These are phyloP conservation scores for Knoxdaviesia proteae DNA, from an alignment of 2,329 filamentous ascomycete genomes.

Conservation along the genomic window DNA sequence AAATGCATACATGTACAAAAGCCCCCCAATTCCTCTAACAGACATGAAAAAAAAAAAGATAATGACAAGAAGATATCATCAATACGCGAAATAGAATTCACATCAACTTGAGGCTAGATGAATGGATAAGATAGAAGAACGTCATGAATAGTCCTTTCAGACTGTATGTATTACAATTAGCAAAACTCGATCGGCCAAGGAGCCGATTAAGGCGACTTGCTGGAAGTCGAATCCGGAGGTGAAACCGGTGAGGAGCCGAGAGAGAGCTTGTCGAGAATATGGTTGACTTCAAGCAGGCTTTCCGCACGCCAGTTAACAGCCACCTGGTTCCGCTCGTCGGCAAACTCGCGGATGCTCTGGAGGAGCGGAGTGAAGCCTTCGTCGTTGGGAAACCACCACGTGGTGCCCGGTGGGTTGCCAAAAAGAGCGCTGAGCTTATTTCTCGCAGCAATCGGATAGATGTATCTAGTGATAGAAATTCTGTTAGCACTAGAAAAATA, in stretches of 20 bases:
- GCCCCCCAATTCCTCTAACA: too few relatives aligned
- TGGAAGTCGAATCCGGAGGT: constrained; percentile 5
- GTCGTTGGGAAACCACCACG: constrained; percentile 81
- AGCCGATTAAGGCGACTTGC: too few relatives aligned
- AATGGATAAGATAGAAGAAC: too few relatives aligned
- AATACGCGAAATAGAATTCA: too few relatives aligned
- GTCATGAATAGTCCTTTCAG: too few relatives aligned
- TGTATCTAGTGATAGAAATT: constrained; percentile 37
- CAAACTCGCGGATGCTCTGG: constrained; percentile 58
- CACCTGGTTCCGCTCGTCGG: constrained; percentile 50
- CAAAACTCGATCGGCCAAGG: too few relatives aligned
- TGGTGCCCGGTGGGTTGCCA: constrained; percentile 44
- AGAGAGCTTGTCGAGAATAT: constrained; percentile 44
- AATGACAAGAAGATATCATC: too few relatives aligned
- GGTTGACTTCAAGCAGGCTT: constrained; percentile 53
- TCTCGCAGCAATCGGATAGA: constrained; percentile 58
- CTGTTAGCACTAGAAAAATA: constrained; percentile 1
- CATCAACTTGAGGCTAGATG: too few relatives aligned
- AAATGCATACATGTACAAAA: too few relatives aligned
- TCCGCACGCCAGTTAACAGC: constrained; percentile 36
- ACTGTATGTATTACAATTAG: too few relatives aligned
- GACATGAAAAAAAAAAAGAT: too few relatives aligned
- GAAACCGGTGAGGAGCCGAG: neutral
- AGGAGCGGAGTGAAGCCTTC: constrained; percentile 57
- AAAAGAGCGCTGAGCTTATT: constrained; percentile 58